Base-by-base conservation (phyloP, 129 eudicot species). In the Kitagawia praeruptora region DNA sequence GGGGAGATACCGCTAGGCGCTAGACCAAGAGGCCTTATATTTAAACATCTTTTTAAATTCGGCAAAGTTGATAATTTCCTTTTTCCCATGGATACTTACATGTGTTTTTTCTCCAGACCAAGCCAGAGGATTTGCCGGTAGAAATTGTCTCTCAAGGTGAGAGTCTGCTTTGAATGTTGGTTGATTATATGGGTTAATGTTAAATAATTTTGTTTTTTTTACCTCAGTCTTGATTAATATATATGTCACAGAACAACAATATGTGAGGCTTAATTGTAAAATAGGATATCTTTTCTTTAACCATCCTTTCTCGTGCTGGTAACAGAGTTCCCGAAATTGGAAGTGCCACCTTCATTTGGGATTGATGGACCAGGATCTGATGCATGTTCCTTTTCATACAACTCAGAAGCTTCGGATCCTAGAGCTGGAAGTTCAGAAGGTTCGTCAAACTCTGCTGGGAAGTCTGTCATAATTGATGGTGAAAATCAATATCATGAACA, bases 371-470 rank as follows among this genome's bases (percentile, higher is more conserved):
- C 85, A 73, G 89, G 85, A 40, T 81, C 78, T 54, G 76, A 61
- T 82, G 51, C 56, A 34, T 77, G 71, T 34, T 82, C 89, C 42
- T 78, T 78, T 82, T 73, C 81, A 31, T 70, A 76, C 69, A 74
- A 82, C 80, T 85, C 91, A 41, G 88, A 82, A 79, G 79, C 71
- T 78, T 87, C 81, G 58, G 85, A 84, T 83, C 78, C 85, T 53
- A 75, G 54, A 83, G 71, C 81, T 63, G 83, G 79, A 44, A 49
- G 51, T 77, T 77, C 86, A 56, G 88, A 77, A 78, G 87, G 81
- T 66, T 86, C 86, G 39, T 70, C 76, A 47, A 82, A 84, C 44
- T 87, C 84, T 73, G 83, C 79, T 12, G 89, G 69, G 72, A 87
- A 84, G 51, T 69, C 82, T 40, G 79, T 81, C 47, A 74, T 81